These are phyloP conservation scores for Aureobasidium namibiae DNA, from an alignment of 2,329 filamentous ascomycete species.

Conservation along the genomic window DNA sequence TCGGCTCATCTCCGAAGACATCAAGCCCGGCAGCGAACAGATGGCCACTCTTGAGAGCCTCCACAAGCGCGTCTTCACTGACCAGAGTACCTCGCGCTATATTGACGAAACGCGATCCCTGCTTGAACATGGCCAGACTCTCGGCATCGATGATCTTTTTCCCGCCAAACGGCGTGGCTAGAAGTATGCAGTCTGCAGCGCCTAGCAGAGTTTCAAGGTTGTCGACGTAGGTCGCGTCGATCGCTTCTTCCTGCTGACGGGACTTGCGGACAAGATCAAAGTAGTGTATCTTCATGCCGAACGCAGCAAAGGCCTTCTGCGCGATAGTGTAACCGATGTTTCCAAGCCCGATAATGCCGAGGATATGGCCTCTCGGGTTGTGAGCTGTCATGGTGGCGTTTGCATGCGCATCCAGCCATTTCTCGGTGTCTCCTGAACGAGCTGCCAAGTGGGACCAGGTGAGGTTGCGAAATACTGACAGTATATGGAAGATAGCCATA, in stretches of 20 bases:
- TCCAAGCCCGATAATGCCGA: slow-evolving; percentile 64
- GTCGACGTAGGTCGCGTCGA: slow-evolving; percentile 47
- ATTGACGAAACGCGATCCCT: slow-evolving; percentile 54
- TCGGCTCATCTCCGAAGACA: slow-evolving; percentile 50
- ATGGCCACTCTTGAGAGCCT: slow-evolving; percentile 46
- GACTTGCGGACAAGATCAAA: slow-evolving; percentile 49
- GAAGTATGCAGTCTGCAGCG: slow-evolving; percentile 50
- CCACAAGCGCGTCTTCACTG: slow-evolving; percentile 55
- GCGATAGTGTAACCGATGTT: slow-evolving; percentile 48
- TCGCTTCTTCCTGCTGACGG: slow-evolving; percentile 32
- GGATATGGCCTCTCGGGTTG: slow-evolving; percentile 52
- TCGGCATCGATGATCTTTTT: slow-evolving; percentile 41
- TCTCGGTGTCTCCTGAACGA: slow-evolving; percentile 31
- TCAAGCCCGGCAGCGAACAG: slow-evolving; percentile 52
- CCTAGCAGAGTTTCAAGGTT: slow-evolving; percentile 45
- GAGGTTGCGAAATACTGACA: slow-evolving; percentile 60
- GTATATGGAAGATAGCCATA: slow-evolving; percentile 59
- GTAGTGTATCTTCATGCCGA: slow-evolving; percentile 61
- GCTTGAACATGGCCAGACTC: slow-evolving; percentile 44
- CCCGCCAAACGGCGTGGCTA: slow-evolving; percentile 51
- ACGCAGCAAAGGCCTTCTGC: slow-evolving; percentile 47
- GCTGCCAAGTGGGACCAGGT: slow-evolving; percentile 56
- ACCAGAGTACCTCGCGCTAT: slow-evolving; percentile 57
- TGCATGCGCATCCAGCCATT: slow-evolving; percentile 53
- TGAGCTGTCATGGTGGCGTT: slow-evolving; percentile 51